These are phyloP conservation scores for Cladosporium sp. DNA, from an alignment of 2,329 filamentous ascomycete genomes.

Conservation along the genomic window DNA sequence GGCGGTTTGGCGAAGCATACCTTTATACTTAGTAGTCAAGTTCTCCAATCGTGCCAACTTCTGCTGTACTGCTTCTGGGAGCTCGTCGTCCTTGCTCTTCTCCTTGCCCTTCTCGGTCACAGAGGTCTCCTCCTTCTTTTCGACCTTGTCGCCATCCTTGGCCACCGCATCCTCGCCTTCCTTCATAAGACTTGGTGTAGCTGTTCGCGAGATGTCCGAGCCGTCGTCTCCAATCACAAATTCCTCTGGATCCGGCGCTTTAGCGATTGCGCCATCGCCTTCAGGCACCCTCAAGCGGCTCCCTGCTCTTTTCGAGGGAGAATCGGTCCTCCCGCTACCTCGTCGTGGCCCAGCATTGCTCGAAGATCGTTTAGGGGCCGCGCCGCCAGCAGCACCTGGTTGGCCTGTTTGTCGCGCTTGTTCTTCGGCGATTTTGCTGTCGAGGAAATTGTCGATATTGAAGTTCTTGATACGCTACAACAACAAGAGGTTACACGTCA, in stretches of 20 bases:
- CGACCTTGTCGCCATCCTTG: constrained; percentile 29
- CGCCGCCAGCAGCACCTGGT: neutral
- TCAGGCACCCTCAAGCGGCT: constrained; percentile 24
- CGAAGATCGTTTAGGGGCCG: constrained; percentile 33
- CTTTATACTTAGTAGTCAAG: constrained; percentile 80
- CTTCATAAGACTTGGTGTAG: constrained; percentile 52
- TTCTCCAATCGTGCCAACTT: constrained; percentile 86
- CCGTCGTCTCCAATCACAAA: constrained; percentile 86
- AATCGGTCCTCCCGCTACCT: constrained; percentile 35
- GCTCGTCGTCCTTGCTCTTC: constrained; percentile 43
- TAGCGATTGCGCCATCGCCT: constrained; percentile 37
- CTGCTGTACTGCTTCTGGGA: constrained; percentile 69
- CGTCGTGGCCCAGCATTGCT: constrained; percentile 44
- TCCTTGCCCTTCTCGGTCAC: constrained; percentile 24
- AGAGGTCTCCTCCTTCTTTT: constrained; percentile 26
- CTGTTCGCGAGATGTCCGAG: constrained; percentile 54
- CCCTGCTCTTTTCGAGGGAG: constrained; percentile 23
- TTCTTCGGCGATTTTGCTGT: constrained; percentile 77
- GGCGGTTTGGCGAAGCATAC: constrained; percentile 42
- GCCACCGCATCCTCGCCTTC: constrained; percentile 26
- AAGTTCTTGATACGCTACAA: constrained; percentile 32
- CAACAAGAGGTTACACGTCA: neutral
- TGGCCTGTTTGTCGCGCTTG: constrained; percentile 65
- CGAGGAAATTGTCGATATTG: constrained; percentile 35
- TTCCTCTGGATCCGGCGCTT: constrained; percentile 74